Conservation (phyloP, 2,329 filamentous ascomycete genomes). For the Raffaelea arxii region DNA sequence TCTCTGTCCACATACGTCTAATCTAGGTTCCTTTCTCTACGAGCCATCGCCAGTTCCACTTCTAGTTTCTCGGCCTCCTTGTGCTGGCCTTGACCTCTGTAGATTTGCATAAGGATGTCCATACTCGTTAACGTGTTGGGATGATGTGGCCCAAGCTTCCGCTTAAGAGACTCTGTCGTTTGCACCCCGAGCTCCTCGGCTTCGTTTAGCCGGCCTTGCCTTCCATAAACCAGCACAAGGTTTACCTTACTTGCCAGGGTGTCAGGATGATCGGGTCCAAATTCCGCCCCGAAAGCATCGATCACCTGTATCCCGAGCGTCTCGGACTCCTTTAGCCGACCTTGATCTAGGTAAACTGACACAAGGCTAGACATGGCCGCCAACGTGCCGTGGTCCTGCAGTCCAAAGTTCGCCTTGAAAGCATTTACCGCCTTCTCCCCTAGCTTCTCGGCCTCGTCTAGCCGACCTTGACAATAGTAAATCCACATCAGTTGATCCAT, state of each 20-base stretch:
- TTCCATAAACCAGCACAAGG: neutral
- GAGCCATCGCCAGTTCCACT: too few relatives aligned
- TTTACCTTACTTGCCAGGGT: neutral
- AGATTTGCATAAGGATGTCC: too few relatives aligned
- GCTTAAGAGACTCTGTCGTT: neutral
- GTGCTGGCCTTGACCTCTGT: too few relatives aligned
- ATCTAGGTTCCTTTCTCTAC: too few relatives aligned
- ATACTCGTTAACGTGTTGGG: constrained; percentile 2
- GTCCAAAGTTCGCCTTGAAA: too few relatives aligned
- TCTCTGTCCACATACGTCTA: too few relatives aligned
- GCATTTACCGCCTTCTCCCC: too few relatives aligned
- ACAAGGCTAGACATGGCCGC: neutral
- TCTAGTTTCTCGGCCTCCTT: too few relatives aligned
- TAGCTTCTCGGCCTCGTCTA: too few relatives aligned
- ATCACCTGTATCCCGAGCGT: neutral
- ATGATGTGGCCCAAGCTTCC: constrained; percentile 3
- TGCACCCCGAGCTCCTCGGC: constrained; percentile 7
- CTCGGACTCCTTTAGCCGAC: neutral
- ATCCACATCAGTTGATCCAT: neutral
- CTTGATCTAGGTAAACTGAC: neutral
- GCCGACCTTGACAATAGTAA: neutral
- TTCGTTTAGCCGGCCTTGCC: constrained; percentile 7
- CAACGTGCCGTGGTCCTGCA: neutral
- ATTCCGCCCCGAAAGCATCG: neutral
- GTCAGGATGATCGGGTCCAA: constrained; percentile 1